These are phyloP conservation scores for Osmanthus fragrans DNA, from an alignment of 257 asterid genomes.

Conservation along the genomic window DNA sequence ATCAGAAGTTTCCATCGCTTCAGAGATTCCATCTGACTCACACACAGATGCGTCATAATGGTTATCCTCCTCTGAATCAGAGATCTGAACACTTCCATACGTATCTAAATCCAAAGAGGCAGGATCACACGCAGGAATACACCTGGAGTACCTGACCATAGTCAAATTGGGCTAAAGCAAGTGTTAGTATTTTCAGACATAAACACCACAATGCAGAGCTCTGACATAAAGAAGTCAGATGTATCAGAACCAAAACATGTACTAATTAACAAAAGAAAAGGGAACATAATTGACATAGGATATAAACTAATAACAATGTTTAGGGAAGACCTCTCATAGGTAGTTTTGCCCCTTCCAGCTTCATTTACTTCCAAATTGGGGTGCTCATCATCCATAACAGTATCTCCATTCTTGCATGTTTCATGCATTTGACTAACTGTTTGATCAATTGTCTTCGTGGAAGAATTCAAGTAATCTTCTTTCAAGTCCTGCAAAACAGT, in stretches of 20 bases:
- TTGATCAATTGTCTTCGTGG: slow-evolving; percentile 27
- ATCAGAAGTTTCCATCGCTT: slow-evolving; percentile 31
- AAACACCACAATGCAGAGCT: slow-evolving; percentile 2
- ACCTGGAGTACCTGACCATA: slow-evolving; percentile 33
- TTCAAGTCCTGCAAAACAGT: slow-evolving; percentile 40
- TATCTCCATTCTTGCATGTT: slow-evolving; percentile 29
- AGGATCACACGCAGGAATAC: slow-evolving; percentile 24
- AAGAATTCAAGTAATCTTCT: slow-evolving; percentile 24
- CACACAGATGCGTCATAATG: slow-evolving; percentile 31
- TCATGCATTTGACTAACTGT: slow-evolving; percentile 11
- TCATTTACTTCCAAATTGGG: slow-evolving; percentile 30
- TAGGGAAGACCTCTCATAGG: slow-evolving; percentile 38
- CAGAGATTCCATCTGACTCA: slow-evolving; percentile 42
- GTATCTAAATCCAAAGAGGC: slow-evolving; percentile 36
- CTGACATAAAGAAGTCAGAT: slow-evolving; percentile 2
- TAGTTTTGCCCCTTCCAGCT: slow-evolving; percentile 23
- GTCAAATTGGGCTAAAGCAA: slow-evolving; percentile 11
- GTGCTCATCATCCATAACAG: slow-evolving; percentile 20
- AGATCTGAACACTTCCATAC: slow-evolving; percentile 38
- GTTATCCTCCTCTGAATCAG: slow-evolving; percentile 38
- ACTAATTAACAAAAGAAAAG: neutral
- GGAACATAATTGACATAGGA: neutral
- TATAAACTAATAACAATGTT: slow-evolving; percentile 15
- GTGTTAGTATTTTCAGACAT: slow-evolving; percentile 11
- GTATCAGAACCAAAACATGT: neutral